Conservation (phyloP, 352 stramenopile genomes). For the Phytopythium montanum region DNA sequence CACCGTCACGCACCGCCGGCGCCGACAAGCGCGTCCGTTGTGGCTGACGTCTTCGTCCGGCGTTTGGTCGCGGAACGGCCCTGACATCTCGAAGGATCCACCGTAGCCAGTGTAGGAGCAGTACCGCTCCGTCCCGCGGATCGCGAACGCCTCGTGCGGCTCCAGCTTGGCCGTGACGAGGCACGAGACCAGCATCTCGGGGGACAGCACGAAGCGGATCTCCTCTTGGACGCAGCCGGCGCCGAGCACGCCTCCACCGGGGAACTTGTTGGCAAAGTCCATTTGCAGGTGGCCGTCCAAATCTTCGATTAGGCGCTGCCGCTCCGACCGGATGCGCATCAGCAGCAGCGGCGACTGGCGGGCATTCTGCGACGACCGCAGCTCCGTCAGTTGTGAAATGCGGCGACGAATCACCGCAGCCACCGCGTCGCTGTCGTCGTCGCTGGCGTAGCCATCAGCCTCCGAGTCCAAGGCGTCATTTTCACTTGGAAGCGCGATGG, state of each 20-base stretch:
- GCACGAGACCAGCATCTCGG: conserved; percentile 64
- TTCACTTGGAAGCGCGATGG: conserved; percentile 17
- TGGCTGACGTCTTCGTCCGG: conserved; percentile 7
- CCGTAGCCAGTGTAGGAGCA: conserved; percentile 59
- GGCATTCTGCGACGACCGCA: not conserved
- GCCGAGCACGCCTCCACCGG: conserved; percentile 69
- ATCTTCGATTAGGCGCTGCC: conserved; percentile 58
- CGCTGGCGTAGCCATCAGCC: conserved; percentile 7
- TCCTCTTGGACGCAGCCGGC: conserved; percentile 78
- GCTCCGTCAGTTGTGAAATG: not conserved
- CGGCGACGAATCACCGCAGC: not conserved
- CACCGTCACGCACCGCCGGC: conserved; percentile 55
- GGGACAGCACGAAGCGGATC: conserved; percentile 77
- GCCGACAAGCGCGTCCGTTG: conserved; percentile 8
- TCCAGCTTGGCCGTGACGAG: conserved; percentile 63
- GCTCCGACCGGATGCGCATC: conserved; percentile 22
- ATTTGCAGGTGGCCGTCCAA: conserved; percentile 61
- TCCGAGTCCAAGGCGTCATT: not conserved
- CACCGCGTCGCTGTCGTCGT: conserved; percentile 3
- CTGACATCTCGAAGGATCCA: conserved; percentile 44
- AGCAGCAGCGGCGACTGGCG: not conserved
- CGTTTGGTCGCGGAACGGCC: conserved; percentile 37
- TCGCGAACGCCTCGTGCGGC: conserved; percentile 61
- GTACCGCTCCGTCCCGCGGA: conserved; percentile 65
- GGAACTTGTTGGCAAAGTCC: conserved; percentile 83